Conservation (phyloP, 1,284 basidiomycete genomes). For the Trichosporon coremiiforme region DNA sequence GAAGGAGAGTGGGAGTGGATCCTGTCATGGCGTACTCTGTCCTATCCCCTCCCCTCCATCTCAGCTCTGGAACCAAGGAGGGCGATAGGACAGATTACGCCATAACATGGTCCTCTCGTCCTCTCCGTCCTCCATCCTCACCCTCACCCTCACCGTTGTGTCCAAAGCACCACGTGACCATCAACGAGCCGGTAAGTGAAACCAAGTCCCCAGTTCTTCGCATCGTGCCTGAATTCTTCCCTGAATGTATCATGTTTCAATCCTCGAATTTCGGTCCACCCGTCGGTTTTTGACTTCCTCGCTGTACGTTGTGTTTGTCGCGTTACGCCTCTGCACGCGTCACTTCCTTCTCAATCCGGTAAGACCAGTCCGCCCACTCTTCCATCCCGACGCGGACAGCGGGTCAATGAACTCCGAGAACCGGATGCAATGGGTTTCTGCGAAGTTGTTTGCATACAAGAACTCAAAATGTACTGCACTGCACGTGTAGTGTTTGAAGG, state of each 20-base stretch:
- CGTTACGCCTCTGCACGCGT: background rate
- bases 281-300: background rate
- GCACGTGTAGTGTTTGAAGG: too few relatives aligned
- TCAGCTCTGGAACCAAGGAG: too few relatives aligned
- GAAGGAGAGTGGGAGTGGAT: background rate
- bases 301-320: background rate
- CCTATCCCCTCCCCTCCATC: background rate
- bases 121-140: background rate
- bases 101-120: background rate
- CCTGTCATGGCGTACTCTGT: slow-evolving; percentile 9
- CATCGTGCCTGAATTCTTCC: background rate
- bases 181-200: too few relatives aligned
- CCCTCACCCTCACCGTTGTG: background rate
- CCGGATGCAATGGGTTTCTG: too few relatives aligned
- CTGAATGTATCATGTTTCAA: background rate
- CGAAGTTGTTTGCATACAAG: too few relatives aligned
- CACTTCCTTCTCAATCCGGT: background rate
- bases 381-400: too few relatives aligned
- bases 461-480: too few relatives aligned
- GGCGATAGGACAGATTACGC: background rate
- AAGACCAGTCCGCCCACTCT: too few relatives aligned
- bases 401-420: too few relatives aligned
- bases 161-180: too few relatives aligned
- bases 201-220: too few relatives aligned
- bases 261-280: background rate